These are phyloP conservation scores for Phytophthora foliorum DNA, from an alignment of 352 stramenopile genomes.

Conservation along the genomic window DNA sequence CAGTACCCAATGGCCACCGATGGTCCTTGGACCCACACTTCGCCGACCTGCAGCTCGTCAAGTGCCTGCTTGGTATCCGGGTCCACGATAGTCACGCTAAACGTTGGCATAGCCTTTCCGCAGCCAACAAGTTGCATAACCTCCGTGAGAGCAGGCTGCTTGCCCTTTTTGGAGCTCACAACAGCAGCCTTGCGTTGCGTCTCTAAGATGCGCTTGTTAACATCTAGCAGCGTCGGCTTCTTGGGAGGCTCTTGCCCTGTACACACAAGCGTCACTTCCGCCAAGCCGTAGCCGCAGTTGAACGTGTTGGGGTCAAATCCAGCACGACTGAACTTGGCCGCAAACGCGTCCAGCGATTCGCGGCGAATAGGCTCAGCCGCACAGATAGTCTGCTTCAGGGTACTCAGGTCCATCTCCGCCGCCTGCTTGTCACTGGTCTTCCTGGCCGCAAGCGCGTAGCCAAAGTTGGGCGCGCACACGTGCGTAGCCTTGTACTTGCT, in stretches of 20 bases:
- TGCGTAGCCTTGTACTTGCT: conserved; percentile 85
- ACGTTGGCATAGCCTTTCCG: conserved; percentile 82
- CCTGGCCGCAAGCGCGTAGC: conserved; percentile 73
- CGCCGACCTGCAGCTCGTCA: conserved; percentile 77
- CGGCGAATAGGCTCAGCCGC: conserved; percentile 83
- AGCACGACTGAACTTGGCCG: conserved; percentile 59
- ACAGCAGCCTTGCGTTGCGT: conserved; percentile 56
- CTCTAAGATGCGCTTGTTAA: conserved; percentile 77
- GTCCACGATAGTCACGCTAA: conserved; percentile 76
- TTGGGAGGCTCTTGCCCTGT: conserved; percentile 76
- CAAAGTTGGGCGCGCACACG: conserved; percentile 85
- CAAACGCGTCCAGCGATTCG: conserved; percentile 84
- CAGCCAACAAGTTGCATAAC: conserved; percentile 82
- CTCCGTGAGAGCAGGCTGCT: conserved; percentile 35
- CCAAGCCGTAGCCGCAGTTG: conserved; percentile 85
- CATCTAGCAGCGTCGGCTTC: conserved; percentile 64
- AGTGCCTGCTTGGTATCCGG: conserved; percentile 59
- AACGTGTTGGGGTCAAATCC: conserved; percentile 82
- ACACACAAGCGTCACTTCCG: conserved; percentile 85
- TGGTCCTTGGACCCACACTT: conserved; percentile 94
- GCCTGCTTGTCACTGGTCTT: conserved; percentile 81
- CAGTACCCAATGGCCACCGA: conserved; percentile 81
- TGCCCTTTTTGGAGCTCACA: conserved; percentile 36
- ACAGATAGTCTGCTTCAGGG: conserved; percentile 81
- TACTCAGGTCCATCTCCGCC: conserved; percentile 65